Evolutionary conservation across 2,329 filamentous ascomycete genomes (phyloP).

Genomic region (Colletotrichum musicola): DNA sequence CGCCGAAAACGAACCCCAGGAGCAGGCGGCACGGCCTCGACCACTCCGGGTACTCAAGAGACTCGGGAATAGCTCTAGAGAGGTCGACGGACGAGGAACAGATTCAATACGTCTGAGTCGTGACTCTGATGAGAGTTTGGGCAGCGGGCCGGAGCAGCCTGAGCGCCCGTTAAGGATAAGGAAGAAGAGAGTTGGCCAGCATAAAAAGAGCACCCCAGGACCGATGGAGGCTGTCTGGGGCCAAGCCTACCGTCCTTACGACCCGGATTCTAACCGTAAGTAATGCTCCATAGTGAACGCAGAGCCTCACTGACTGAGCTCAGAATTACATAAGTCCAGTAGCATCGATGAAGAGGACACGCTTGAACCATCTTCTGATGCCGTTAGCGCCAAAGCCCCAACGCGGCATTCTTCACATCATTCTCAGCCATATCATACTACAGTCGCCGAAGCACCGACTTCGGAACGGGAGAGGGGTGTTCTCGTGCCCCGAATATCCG

Average conservation of each 20-base stretch:
- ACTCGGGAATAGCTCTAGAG: conserved; percentile 31
- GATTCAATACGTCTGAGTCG: conserved; percentile 41
- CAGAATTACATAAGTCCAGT: background rate
- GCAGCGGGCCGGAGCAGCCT: conserved; percentile 43
- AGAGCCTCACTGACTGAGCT: background rate
- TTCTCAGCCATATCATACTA: background rate
- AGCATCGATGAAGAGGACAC: background rate
- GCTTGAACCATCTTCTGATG: background rate
- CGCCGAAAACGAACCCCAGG: conserved; percentile 37
- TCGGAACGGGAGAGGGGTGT: conserved; percentile 41
- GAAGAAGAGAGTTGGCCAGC: conserved; percentile 48
- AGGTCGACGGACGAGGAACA: conserved; percentile 32
- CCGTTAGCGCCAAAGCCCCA: background rate
- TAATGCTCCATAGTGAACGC: no score
- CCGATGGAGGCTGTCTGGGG: background rate
- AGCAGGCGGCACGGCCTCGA: conserved; percentile 50
- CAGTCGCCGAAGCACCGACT: background rate
- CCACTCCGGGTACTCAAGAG: conserved; percentile 66
- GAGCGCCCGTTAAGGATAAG: conserved; percentile 49
- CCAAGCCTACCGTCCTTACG: background rate
- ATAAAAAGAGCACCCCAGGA: conserved; percentile 9
- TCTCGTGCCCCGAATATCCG: conserved; percentile 57
- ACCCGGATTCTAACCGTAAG: conserved; percentile 5
- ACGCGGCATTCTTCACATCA: background rate
- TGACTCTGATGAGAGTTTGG: conserved; percentile 44